Evolutionary conservation across 169 alveolate species (phyloP).

Genomic region (Plasmodium malariae): DNA sequence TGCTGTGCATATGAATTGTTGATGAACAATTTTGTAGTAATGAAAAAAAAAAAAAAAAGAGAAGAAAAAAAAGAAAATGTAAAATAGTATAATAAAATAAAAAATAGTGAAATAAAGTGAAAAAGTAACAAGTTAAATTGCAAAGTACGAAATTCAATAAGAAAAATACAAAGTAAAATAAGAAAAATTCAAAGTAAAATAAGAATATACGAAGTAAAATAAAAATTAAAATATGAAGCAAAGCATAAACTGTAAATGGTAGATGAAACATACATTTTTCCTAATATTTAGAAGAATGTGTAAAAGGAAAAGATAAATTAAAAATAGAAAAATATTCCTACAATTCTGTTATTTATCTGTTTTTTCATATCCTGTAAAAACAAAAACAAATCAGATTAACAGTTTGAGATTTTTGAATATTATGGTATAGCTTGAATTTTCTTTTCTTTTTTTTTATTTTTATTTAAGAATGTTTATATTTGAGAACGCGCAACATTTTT

Average conservation of each 20-base stretch:
- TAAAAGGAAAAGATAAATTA: slow-evolving; percentile 1
- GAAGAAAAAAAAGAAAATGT: too few relatives aligned
- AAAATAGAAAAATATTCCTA: background rate
- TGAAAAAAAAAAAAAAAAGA: too few relatives aligned
- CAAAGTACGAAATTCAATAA: too few relatives aligned
- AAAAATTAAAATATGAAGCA: too few relatives aligned
- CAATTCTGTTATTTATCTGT: background rate
- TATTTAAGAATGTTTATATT: slow-evolving; percentile 54
- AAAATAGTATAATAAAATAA: too few relatives aligned
- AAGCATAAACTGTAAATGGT: background rate
- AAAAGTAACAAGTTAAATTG: too few relatives aligned
- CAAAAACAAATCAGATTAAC: background rate
- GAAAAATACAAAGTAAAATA: too few relatives aligned
- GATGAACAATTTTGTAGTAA: too few relatives aligned
- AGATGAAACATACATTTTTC: background rate
- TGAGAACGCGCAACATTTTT: slow-evolving; percentile 73
- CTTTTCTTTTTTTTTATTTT: background rate
- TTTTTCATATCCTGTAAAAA: background rate
- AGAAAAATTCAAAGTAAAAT: too few relatives aligned
- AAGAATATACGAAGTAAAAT: too few relatives aligned
- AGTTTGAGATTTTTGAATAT: background rate
- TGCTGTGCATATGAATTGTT: too few relatives aligned
- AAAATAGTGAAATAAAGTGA: too few relatives aligned
- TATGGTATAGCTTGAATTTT: slow-evolving; percentile 9
- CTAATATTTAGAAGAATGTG: background rate